Conservation (phyloP, 2,329 filamentous ascomycete genomes). For the Biscogniauxia mediterranea region DNA sequence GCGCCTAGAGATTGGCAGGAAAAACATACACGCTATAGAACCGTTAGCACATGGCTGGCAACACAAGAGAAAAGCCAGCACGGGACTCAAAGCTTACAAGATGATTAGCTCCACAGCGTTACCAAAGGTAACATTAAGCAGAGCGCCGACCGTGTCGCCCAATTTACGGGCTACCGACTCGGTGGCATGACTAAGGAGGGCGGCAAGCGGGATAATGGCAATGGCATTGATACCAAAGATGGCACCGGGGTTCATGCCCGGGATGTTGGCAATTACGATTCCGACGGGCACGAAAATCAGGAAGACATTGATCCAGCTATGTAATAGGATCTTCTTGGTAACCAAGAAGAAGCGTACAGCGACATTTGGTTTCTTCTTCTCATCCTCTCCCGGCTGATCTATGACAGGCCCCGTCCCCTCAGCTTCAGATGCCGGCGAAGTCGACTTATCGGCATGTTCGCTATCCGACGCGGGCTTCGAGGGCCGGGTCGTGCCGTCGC, state of each 20-base stretch:
- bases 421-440: conserved; percentile 43
- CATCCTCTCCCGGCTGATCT: conserved; percentile 32
- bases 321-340: conserved; percentile 59
- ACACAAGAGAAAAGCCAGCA: neutral
- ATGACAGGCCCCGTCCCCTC: conserved; percentile 58
- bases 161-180: conserved; percentile 71
- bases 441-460: conserved; percentile 35
- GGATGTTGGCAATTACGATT: conserved; percentile 60
- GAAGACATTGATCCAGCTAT: conserved; percentile 77
- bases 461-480: conserved; percentile 24
- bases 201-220: conserved; percentile 73
- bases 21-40: conserved; percentile 26
- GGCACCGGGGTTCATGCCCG: conserved; percentile 55
- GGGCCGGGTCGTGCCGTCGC: conserved; percentile 26
- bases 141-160: conserved; percentile 69
- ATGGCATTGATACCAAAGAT: conserved; percentile 74
- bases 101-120: conserved; percentile 81
- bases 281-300: conserved; percentile 77
- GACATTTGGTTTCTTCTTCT: conserved; percentile 32
- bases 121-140: conserved; percentile 76
- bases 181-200: conserved; percentile 69
- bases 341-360: conserved; percentile 45
- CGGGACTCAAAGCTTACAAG: conserved; percentile 46
- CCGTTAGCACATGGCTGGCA: conserved; percentile 16
- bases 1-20: neutral